phyloP scores from a whole-genome alignment of 208 protist genomes.

The Acanthamoeba lenticulata region DNA sequence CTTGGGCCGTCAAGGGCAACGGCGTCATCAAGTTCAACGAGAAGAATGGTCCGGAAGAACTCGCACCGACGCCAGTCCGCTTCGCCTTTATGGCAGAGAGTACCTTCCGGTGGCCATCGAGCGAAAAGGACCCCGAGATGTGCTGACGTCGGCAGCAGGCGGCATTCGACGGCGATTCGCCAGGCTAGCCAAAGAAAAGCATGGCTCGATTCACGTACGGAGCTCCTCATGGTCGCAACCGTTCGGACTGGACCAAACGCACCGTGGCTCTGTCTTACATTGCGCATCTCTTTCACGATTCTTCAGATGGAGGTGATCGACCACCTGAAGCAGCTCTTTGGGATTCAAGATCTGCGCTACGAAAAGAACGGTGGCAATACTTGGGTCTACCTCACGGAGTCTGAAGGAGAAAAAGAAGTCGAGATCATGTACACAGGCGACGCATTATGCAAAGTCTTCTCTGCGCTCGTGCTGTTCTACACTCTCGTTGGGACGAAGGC shows the following conservation, averaged over 20 bases:
- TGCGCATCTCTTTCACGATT: background rate
- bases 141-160: background rate
- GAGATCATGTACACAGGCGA: slow-evolving; percentile 3
- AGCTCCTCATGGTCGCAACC: background rate
- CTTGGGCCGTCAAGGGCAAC: background rate
- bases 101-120: background rate
- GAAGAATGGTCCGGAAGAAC: background rate
- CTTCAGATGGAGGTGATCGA: background rate
- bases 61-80: background rate
- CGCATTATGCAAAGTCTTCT: background rate
- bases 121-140: background rate
- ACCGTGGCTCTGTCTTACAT: no score
- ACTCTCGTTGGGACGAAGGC: background rate
- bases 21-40: background rate
- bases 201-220: background rate
- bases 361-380: background rate
- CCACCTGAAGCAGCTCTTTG: slow-evolving; percentile 7
- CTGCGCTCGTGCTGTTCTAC: background rate
- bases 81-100: slow-evolving; percentile 21
- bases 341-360: background rate
- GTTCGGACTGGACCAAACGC: background rate
- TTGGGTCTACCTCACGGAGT: background rate
- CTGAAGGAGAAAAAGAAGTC: background rate
- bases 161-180: background rate
- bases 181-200: background rate